A percentile compares a stretch with the other conserved stretches of the same genome.
Conservation (phyloP, 305 asterid genomes). For the Fraxinus nigra region DNA sequence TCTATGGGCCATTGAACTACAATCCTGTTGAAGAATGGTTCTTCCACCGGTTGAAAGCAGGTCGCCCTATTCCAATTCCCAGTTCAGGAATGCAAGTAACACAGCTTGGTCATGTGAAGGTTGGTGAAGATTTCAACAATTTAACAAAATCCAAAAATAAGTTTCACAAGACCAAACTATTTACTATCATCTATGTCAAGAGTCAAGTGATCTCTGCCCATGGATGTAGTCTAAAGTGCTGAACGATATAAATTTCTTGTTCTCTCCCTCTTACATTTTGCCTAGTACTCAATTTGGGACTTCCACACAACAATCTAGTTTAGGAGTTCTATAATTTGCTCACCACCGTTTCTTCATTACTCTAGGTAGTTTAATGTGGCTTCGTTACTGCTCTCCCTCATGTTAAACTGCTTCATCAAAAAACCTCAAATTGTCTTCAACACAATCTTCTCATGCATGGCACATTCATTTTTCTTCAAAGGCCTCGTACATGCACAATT, state of each 20-base stretch:
- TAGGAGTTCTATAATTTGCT: not conserved
- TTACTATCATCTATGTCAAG: not conserved
- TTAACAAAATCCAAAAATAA: not conserved
- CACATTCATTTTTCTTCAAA: not conserved
- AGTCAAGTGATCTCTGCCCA: not conserved
- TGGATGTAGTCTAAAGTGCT: not conserved
- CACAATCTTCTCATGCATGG: not conserved
- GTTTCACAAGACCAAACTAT: not conserved
- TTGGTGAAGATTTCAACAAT: constrained; percentile 16
- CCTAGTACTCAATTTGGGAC: not conserved
- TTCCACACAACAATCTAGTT: not conserved
- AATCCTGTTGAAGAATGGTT: constrained; percentile 99
- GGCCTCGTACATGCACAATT: not conserved
- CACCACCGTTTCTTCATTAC: not conserved
- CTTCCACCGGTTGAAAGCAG: constrained; percentile 95
- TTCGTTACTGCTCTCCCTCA: not conserved
- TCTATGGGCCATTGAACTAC: constrained; percentile 92
- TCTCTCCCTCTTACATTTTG: not conserved
- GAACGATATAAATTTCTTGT: not conserved
- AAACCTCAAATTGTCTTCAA: not conserved
- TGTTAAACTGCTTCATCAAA: constrained; percentile 25
- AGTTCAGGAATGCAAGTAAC: constrained; percentile 86
- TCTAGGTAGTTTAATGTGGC: not conserved
- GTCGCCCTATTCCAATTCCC: constrained; percentile 93
- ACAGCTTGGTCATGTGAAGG: constrained; percentile 99